Base-by-base conservation (phyloP, 495 filamentous ascomycete species). In the Aspergillus carlsbadensis region DNA sequence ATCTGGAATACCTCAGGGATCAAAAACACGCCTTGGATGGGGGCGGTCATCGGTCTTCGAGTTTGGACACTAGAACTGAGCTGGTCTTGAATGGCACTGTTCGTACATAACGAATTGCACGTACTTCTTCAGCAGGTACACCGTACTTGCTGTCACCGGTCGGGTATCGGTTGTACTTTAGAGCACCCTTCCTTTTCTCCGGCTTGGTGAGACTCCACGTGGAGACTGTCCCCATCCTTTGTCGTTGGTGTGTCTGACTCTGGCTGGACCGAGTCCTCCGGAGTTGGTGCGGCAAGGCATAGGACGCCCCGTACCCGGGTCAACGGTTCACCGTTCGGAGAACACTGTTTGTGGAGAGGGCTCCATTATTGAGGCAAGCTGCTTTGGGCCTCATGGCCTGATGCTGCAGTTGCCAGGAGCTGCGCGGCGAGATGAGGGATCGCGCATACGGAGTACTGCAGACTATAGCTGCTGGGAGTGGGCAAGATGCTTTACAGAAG, bases 101-200 rank as follows among this genome's bases (percentile, higher is more conserved):
- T 52, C 2, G 1, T 29, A 17, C 8, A 34, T 34, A 29, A n/a
- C n/a, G n/a, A n/a, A n/a, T n/a, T 29, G 8, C 8, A 29, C 26
- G 4, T 29, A 29, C 8, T 29, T 29, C 26, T 29, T 29, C 26
- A 29, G 26, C 26, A 8, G 26, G 8, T 29, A 29, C 26, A 29
- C 26, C 26, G 26, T 29, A 29, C 26, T 29, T 29, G 26, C 8
- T 29, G 26, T 8, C 26, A 29, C 26, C 26, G 26, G 26, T 53
- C 26, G 51, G 51, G 17, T 43, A 29, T 53, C 26, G 37, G 39
- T 17, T 43, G 10, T 40, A 5, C 26, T n/a, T 39, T 10, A 14
- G n/a, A n/a, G 7, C 20, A 21, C 21, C 41, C 44, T 42, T 56
- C 54, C 54, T 42, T 56, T 56, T 35, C 43, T 39, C 53, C 53